These are phyloP conservation scores for Setaria viridis DNA, from an alignment of 202 grass and related monocot genomes.

Conservation along the genomic window DNA sequence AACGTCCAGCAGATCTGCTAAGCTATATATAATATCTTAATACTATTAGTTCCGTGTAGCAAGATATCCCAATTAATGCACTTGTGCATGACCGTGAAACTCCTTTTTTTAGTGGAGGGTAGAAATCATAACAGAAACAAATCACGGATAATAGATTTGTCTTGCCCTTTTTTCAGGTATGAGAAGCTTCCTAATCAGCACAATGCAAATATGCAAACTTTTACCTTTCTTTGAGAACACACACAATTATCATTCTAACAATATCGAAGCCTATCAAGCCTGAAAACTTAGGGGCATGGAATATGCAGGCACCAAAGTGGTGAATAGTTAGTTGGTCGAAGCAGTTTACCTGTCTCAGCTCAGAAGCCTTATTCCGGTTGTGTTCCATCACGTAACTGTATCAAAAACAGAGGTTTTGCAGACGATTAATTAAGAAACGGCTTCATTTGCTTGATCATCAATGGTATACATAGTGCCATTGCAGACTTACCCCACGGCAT, in stretches of 20 bases:
- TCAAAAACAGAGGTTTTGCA: conserved; percentile 7
- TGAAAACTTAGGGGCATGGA: neutral
- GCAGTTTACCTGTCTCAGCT: conserved; percentile 78
- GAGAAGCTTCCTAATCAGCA: neutral
- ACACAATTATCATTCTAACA: neutral
- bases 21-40: neutral
- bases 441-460: neutral
- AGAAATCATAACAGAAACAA: neutral
- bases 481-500: conserved; percentile 70
- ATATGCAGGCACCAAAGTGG: neutral
- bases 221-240: neutral
- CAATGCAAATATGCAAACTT: conserved; percentile 4
- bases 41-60: neutral
- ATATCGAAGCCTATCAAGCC: neutral
- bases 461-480: neutral
- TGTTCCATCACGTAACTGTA: conserved; percentile 91
- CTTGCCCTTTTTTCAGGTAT: neutral
- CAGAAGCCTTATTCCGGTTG: conserved; percentile 68
- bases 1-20: neutral
- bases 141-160: neutral
- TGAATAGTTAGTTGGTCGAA: conserved; percentile 7
- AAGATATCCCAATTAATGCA: conserved; percentile 20
- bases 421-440: neutral
- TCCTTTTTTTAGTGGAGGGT: neutral
- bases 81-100: neutral